A percentile compares a stretch with the other conserved stretches of the same genome.
Evolutionary conservation across 108 stramenopile genomes (phyloP).

Genomic region (Ochromonas danica): DNA sequence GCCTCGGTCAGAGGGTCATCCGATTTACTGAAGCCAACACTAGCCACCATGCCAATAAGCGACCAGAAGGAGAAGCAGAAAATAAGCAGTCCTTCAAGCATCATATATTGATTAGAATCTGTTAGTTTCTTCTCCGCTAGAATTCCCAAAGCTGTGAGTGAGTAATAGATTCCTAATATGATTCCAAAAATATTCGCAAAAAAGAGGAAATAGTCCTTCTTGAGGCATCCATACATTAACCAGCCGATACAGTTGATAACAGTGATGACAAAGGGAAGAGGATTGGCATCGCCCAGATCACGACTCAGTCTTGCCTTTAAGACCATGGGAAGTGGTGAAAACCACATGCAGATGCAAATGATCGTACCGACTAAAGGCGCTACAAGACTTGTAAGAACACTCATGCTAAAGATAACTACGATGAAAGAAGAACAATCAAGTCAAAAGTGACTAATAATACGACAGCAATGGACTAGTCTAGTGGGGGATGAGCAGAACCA

Average conservation of each 20-base stretch:
- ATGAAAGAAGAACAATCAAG: too few species aligned
- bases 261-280: not conserved
- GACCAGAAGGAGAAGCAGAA: not conserved
- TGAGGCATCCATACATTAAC: not conserved
- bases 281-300: not conserved
- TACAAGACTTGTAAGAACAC: too few species aligned
- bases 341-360: not conserved
- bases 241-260: constrained; percentile 18
- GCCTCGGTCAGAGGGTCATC: not conserved
- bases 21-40: not conserved
- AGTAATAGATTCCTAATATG: constrained; percentile 5
- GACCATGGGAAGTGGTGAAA: not conserved
- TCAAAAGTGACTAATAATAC: too few species aligned
- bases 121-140: not conserved
- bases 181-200: not conserved
- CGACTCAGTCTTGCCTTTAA: not conserved
- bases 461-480: too few species aligned
- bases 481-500: too few species aligned
- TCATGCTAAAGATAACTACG: too few species aligned
- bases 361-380: not conserved
- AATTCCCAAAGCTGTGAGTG: not conserved
- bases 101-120: not conserved
- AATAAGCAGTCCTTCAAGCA: not conserved
- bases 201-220: constrained; percentile 4
- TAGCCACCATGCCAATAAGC: not conserved